These are phyloP conservation scores for Alternaria gansuensis DNA, from an alignment of 2,329 filamentous ascomycete species.

Conservation along the genomic window DNA sequence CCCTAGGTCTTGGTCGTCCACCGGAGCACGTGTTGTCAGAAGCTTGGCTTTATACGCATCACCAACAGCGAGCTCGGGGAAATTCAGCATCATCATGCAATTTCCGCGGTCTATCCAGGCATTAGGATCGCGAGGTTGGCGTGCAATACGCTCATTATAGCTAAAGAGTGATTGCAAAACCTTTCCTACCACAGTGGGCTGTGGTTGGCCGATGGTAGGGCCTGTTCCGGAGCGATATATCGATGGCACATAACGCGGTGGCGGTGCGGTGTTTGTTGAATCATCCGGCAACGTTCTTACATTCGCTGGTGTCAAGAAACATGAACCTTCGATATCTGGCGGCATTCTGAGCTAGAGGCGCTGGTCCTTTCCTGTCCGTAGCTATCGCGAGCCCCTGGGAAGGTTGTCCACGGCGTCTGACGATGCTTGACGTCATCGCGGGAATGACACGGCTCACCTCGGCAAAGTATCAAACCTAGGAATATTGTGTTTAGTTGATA, in stretches of 20 bases:
- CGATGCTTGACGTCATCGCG: slow-evolving; percentile 7
- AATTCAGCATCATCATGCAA: slow-evolving; percentile 23
- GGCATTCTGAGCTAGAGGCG: not conserved
- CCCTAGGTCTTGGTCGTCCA: not conserved
- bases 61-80: slow-evolving; percentile 44
- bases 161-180: not conserved
- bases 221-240: not conserved
- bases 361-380: not conserved
- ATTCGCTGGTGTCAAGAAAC: not conserved
- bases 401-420: not conserved
- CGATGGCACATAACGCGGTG: not conserved
- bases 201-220: not conserved
- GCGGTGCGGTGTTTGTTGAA: not conserved
- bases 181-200: not conserved
- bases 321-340: not conserved
- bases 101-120: not conserved
- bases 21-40: slow-evolving; percentile 35
- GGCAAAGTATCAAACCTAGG: too few relatives aligned
- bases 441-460: not conserved
- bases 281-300: not conserved
- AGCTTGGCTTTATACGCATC: slow-evolving; percentile 46
- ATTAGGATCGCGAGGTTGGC: not conserved
- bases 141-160: not conserved
- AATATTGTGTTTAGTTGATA: too few relatives aligned
- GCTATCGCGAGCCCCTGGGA: not conserved